Base-by-base conservation (phyloP, 2,329 filamentous ascomycete species). In the Grosmannia serpens region DNA sequence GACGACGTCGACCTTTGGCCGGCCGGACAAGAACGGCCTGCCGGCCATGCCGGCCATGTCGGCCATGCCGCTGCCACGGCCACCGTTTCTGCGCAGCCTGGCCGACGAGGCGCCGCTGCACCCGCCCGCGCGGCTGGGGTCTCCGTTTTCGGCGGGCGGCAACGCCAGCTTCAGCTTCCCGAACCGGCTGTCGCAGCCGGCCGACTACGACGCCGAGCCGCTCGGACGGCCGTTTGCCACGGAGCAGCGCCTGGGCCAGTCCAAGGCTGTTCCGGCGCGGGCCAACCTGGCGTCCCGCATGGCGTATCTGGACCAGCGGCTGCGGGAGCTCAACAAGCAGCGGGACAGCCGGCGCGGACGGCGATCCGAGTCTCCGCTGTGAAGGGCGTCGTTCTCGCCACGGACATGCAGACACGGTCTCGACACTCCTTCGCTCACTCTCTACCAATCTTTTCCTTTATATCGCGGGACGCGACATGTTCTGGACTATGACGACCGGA, bases 281-380 rank as follows among this genome's bases (percentile, higher is more conserved):
- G 70, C 75, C 17, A 76, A 75, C 44, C 68, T 83, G 50, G 73
- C 76, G 26, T 75, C 74, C 41, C 77, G 79, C 13, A 70, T 84
- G 58, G 79, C 80, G 5, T 83, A 84, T 61, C 76, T 84, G 53
- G 80, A 84, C 64, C 76, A 81, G 63, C 77, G 80, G 44, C 75
- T 84, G 50, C 78, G 77, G 63, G 78, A 81, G 60, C 72, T 83
- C 59, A 75, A 78, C 60, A 75, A 72, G 53, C 74, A 75, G 44
- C 71, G 73, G 57, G 65, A 64, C 29, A 69, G 26, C 24, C 53
- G 33, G 2, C 31, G 24, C 13, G 13, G 29, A 17, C 72, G 72
- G 59, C 75, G 75, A 55, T 79, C 80, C 9, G 75, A 80, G 62
- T 80, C 78, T 26, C 79, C 79, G 3, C 65, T 75, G 49, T 79